These are phyloP conservation scores for Podila verticillata DNA, from an alignment of 192 early-diverging fungal species.

Conservation along the genomic window DNA sequence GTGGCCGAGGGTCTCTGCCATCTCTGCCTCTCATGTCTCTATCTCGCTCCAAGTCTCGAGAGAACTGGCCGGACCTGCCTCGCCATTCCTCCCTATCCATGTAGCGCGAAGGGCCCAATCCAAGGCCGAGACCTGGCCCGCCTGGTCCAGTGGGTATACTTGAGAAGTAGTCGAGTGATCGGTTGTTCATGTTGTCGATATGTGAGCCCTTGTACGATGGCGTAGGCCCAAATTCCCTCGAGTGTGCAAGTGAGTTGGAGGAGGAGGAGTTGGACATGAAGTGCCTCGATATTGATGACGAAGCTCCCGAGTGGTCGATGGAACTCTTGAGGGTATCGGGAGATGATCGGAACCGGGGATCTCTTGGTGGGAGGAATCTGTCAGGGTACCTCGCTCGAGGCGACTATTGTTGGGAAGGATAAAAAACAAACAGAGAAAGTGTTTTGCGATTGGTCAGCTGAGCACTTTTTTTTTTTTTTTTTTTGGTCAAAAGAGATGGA, in stretches of 20 bases:
- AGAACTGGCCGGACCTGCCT: constrained; percentile 19
- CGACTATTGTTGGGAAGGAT: constrained; percentile 9
- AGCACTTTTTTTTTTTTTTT: constrained; percentile 4
- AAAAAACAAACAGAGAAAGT: neutral
- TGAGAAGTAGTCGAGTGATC: constrained; percentile 32
- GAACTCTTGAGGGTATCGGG: constrained; percentile 22
- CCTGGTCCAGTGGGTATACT: constrained; percentile 9
- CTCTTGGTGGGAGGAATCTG: constrained; percentile 17
- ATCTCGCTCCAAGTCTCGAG: constrained; percentile 40
- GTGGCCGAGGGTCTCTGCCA: constrained; percentile 1
- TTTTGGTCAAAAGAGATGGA: neutral
- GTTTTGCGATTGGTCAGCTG: neutral
- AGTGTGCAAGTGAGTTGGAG: constrained; percentile 20
- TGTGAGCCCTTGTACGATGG: constrained; percentile 11
- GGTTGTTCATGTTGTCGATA: constrained; percentile 20
- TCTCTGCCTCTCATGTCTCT: constrained; percentile 21
- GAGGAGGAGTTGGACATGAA: constrained; percentile 21
- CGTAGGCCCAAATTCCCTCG: constrained; percentile 37
- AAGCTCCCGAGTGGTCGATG: constrained; percentile 20
- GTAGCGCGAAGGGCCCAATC: constrained; percentile 27
- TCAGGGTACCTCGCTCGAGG: constrained; percentile 36
- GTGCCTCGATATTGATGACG: constrained; percentile 20
- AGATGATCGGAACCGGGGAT: constrained; percentile 31
- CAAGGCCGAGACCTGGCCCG: constrained; percentile 25
- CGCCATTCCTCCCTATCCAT: constrained; percentile 45